Percentiles rank a stretch among this genome's conserved stretches.
Evolutionary conservation across 2,329 filamentous ascomycete genomes (phyloP).

Genomic region (Cercospora sojina): DNA sequence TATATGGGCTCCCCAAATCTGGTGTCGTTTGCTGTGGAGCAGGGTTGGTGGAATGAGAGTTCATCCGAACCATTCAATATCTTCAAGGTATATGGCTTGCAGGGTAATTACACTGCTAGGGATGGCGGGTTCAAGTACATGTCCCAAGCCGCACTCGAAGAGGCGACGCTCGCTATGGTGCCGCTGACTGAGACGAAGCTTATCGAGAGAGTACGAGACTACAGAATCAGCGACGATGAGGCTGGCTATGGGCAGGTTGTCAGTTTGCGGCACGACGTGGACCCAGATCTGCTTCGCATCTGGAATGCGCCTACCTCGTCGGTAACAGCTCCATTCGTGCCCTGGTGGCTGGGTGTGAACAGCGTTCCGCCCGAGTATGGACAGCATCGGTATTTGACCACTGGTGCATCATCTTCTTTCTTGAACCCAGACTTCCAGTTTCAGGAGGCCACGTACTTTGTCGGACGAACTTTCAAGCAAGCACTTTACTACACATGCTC

Average conservation of each 20-base stretch:
- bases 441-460: slow-evolving; percentile 26
- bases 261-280: slow-evolving; percentile 30
- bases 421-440: slow-evolving; percentile 38
- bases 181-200: slow-evolving; percentile 53
- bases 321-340: slow-evolving; percentile 39
- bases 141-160: slow-evolving; percentile 40
- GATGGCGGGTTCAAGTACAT: slow-evolving; percentile 42
- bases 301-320: slow-evolving; percentile 40
- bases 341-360: slow-evolving; percentile 40
- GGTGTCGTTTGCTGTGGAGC: slow-evolving; percentile 39
- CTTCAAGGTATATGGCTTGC: slow-evolving; percentile 39
- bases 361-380: slow-evolving; percentile 37
- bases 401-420: slow-evolving; percentile 37
- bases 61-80: slow-evolving; percentile 39
- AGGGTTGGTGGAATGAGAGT: slow-evolving; percentile 40
- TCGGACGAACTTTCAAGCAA: slow-evolving; percentile 27
- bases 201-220: slow-evolving; percentile 43
- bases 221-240: slow-evolving; percentile 40
- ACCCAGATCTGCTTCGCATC: slow-evolving; percentile 38
- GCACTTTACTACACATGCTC: slow-evolving; percentile 27
- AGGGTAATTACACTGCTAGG: slow-evolving; percentile 36
- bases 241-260: slow-evolving; percentile 41
- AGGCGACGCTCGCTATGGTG: slow-evolving; percentile 43
- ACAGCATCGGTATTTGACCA: slow-evolving; percentile 40
- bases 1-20: slow-evolving; percentile 40